Percentiles rank a stretch among this genome's conserved stretches.
These are phyloP conservation scores for Tricladium varicosporioides DNA, from an alignment of 2,329 filamentous ascomycete species.

Conservation along the genomic window DNA sequence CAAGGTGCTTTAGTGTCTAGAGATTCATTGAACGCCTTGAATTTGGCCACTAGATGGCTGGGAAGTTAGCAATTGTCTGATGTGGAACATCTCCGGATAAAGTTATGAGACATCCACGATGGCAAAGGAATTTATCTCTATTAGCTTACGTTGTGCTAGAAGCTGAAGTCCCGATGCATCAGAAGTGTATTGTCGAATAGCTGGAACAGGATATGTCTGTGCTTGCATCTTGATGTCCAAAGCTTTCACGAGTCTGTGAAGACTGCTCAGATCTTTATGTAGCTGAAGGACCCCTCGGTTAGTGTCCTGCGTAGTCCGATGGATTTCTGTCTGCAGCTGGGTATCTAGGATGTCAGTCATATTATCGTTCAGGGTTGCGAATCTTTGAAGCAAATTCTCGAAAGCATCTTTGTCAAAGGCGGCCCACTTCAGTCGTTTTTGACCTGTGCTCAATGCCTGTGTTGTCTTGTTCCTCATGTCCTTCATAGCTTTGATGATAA, in stretches of 20 bases:
- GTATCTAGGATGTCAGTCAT: conserved; percentile 49
- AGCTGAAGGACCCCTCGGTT: conserved; percentile 47
- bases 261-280: conserved; percentile 45
- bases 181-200: conserved; percentile 22
- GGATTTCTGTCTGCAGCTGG: conserved; percentile 46
- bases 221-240: conserved; percentile 44
- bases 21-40: conserved; percentile 50
- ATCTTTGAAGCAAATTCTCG: conserved; percentile 43
- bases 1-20: conserved; percentile 38
- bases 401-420: conserved; percentile 47
- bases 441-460: conserved; percentile 25
- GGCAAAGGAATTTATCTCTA: too few species aligned
- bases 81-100: too few species aligned
- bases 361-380: conserved; percentile 45
- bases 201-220: conserved; percentile 12
- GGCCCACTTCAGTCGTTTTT: conserved; percentile 41
- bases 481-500: conserved; percentile 45
- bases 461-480: conserved; percentile 38
- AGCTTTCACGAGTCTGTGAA: conserved; percentile 45
- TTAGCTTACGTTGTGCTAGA: conserved; percentile 34
- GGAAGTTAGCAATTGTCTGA: too few species aligned
- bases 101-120: too few species aligned
- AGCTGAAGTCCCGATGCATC: conserved; percentile 42
- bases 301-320: conserved; percentile 47
- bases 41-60: conserved; percentile 39